Base-by-base conservation (phyloP, 805 yeast genomes). In the Candida rishiriensis region DNA sequence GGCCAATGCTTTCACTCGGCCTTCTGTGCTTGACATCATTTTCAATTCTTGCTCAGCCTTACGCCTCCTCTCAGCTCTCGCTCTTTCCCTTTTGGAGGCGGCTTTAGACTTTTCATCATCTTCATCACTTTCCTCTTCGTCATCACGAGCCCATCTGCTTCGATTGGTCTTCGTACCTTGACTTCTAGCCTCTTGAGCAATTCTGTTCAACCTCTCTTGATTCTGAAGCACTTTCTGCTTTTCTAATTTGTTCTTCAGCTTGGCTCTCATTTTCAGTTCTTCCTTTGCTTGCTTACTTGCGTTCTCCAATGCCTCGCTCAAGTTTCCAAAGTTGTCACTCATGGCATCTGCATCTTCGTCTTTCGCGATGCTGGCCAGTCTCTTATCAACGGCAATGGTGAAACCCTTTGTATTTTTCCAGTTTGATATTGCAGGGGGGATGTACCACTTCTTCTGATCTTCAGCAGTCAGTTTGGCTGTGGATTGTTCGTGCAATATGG, bases 371-470 rank as follows among this genome's bases (percentile, higher is more conserved):
- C 79, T 73, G 1, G 83, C 83, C 43, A 87, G 69, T 47, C 97
- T 70, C 56, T 85, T 86, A 43, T 89, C 96, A 34, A 90, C 63
- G 1, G 85, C 80, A 37, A 90, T 82, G 1, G 96, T 81, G 59
- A 81, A 88, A 1, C 98, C 97, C 53, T 86, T 85, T 14, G 90
- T 87, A 62, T 93, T 93, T 63, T 89, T 90, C 97, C 98, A 93
- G 61, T 88, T 88, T 1, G 98, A 91, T 0, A 91, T 78, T 1
- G 95, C 88, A 0, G 96, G 82, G 0, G 98, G 98, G 29, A 93
- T 88, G 39, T 75, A 73, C 97, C 97, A 91, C 48, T 78, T 74
- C 26, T 76, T 79, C 50, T 81, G 85, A 42, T 89, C 95, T 52
- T 83, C 87, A 26, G 78, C 77, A 0, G 89, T 76, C 15, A 84